Percentiles rank a stretch among this genome's conserved stretches.
Conservation (phyloP, 2,329 filamentous ascomycete species). For the Neoascochyta sp. region DNA sequence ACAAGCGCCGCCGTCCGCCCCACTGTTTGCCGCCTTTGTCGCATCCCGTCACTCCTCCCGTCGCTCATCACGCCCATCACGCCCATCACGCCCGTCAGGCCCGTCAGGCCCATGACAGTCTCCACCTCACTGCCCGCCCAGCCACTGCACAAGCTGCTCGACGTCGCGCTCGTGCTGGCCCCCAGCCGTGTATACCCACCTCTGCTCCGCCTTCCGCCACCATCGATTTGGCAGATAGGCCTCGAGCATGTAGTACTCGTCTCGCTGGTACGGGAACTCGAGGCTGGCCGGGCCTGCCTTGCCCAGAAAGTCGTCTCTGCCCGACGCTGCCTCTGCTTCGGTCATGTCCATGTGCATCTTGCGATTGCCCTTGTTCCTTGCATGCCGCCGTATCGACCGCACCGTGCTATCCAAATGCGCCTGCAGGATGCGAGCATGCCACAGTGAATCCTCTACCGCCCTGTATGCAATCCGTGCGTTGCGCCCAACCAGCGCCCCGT, state of each 20-base stretch:
- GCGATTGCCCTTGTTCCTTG: slow-evolving; percentile 49
- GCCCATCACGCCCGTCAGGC: too few relatives aligned
- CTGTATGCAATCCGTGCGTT: slow-evolving; percentile 47
- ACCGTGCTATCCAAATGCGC: slow-evolving; percentile 48
- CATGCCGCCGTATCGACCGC: slow-evolving; percentile 47
- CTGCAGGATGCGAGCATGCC: slow-evolving; percentile 51
- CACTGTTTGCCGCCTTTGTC: too few relatives aligned
- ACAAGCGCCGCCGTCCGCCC: too few relatives aligned
- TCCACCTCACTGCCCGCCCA: slow-evolving; percentile 13
- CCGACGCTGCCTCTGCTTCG: slow-evolving; percentile 44
- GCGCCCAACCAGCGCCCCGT: slow-evolving; percentile 42
- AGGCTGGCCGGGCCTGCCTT: slow-evolving; percentile 50
- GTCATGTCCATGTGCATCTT: slow-evolving; percentile 47
- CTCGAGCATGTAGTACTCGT: slow-evolving; percentile 58
- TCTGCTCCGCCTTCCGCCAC: slow-evolving; percentile 47
- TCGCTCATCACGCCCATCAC: too few relatives aligned
- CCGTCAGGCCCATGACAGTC: too few relatives aligned
- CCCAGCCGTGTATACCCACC: slow-evolving; percentile 50
- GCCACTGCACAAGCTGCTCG: slow-evolving; percentile 22
- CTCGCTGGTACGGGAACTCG: slow-evolving; percentile 54
- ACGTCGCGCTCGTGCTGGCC: slow-evolving; percentile 42
- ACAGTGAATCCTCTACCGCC: slow-evolving; percentile 48
- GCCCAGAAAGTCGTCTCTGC: slow-evolving; percentile 51
- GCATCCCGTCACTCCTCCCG: too few relatives aligned
- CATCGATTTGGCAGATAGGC: slow-evolving; percentile 56